Conservation (phyloP, 805 yeast species). For the Lachancea kluyveri region DNA sequence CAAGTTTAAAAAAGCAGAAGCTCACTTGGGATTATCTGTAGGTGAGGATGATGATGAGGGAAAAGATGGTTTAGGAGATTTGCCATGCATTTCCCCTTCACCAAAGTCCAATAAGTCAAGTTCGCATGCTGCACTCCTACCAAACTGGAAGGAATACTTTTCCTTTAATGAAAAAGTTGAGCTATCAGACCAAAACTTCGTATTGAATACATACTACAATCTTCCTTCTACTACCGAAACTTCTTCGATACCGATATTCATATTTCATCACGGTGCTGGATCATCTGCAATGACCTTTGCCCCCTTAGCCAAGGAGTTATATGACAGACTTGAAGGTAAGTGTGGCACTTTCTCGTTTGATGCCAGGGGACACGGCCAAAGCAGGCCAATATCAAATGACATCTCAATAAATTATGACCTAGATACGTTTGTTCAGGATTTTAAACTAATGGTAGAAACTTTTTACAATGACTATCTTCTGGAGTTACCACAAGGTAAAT, state of each 20-base stretch:
- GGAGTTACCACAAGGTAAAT: slow-evolving; percentile 8
- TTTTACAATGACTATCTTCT: slow-evolving; percentile 27
- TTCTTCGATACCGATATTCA: slow-evolving; percentile 44
- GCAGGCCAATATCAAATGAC: slow-evolving; percentile 22
- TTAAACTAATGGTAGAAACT: slow-evolving; percentile 38
- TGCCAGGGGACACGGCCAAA: slow-evolving; percentile 77
- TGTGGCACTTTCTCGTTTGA: slow-evolving; percentile 73
- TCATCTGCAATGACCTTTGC: slow-evolving; percentile 80
- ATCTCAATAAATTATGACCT: slow-evolving; percentile 34
- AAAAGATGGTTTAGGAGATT: too few relatives aligned
- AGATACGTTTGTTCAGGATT: slow-evolving; percentile 52
- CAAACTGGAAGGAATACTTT: slow-evolving; percentile 24
- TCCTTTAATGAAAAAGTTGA: slow-evolving; percentile 11
- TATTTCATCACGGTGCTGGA: slow-evolving; percentile 95
- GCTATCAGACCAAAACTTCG: slow-evolving; percentile 13
- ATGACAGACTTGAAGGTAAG: slow-evolving; percentile 26
- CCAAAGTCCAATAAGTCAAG: too few relatives aligned
- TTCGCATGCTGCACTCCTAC: too few relatives aligned
- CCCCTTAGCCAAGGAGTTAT: slow-evolving; percentile 35
- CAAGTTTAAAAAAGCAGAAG: too few relatives aligned
- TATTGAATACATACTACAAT: slow-evolving; percentile 51
- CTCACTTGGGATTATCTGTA: too few relatives aligned
- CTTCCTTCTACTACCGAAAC: slow-evolving; percentile 39
- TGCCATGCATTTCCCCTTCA: too few relatives aligned
- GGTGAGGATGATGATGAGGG: too few relatives aligned